phyloP scores from a whole-genome alignment of 164 flowering plant genomes.

The Chimonanthus praecox region DNA sequence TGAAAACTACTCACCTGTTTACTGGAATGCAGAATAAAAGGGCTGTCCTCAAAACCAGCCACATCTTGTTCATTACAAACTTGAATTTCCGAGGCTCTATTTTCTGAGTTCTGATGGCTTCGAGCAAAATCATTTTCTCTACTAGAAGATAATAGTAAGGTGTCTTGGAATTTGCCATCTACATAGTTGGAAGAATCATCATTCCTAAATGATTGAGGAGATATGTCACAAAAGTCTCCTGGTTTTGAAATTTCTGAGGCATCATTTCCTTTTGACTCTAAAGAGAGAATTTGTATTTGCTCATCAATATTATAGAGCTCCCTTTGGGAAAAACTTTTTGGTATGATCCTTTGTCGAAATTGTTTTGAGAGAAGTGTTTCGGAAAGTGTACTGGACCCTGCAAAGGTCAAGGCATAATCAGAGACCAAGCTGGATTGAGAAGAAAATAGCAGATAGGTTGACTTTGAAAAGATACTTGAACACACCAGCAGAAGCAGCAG shows the following conservation, averaged over 20 bases:
- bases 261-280: slow-evolving; percentile 9
- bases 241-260: slow-evolving; percentile 9
- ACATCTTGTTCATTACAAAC: slow-evolving; percentile 6
- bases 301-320: slow-evolving; percentile 7
- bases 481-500: slow-evolving; percentile 31
- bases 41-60: slow-evolving; percentile 17
- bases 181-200: slow-evolving; percentile 8
- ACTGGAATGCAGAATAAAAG: slow-evolving; percentile 2
- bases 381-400: slow-evolving; percentile 22
- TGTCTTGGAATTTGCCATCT: background rate
- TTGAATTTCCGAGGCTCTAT: slow-evolving; percentile 6
- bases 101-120: slow-evolving; percentile 16
- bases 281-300: slow-evolving; percentile 13
- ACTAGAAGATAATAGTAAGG: slow-evolving; percentile 5
- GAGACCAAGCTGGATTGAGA: background rate
- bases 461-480: background rate
- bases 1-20: slow-evolving; percentile 30
- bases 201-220: slow-evolving; percentile 20
- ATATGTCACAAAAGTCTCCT: slow-evolving; percentile 12
- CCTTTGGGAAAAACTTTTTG: slow-evolving; percentile 8
- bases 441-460: background rate
- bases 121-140: slow-evolving; percentile 10
- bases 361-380: background rate
- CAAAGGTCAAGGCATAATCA: background rate
- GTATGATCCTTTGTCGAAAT: background rate